These are phyloP conservation scores for Melaleuca alternifolia DNA, from an alignment of 345 rosid species.

Conservation along the genomic window DNA sequence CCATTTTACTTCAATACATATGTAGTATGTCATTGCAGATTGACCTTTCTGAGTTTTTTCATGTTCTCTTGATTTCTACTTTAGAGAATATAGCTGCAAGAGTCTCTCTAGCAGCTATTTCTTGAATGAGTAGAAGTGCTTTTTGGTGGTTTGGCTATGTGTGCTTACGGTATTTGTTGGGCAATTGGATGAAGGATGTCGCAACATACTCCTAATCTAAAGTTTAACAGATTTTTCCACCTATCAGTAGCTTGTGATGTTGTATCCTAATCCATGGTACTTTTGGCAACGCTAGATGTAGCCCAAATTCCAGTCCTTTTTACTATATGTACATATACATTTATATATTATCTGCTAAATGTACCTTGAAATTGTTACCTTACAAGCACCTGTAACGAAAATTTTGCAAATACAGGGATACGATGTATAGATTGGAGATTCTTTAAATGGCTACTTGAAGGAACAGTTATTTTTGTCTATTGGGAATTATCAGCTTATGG, in stretches of 20 bases:
- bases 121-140: not conserved
- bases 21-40: not conserved
- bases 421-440: not conserved
- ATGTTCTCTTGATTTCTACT: not conserved
- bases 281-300: not conserved
- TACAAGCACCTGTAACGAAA: not conserved
- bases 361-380: not conserved
- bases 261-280: not conserved
- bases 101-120: not conserved
- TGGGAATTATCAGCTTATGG: not conserved
- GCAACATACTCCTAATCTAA: not conserved
- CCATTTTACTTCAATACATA: not conserved
- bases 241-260: not conserved
- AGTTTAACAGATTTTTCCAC: not conserved
- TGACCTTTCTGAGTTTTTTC: not conserved
- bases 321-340: not conserved
- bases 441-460: not conserved
- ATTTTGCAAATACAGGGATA: not conserved
- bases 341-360: not conserved
- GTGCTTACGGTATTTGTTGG: not conserved
- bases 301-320: not conserved
- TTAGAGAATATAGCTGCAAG: not conserved
- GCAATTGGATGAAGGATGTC: not conserved
- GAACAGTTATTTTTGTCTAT: not conserved
- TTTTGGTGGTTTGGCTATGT: not conserved